These are phyloP conservation scores for Chytriomyces sp. DNA, from an alignment of 192 early-diverging fungal genomes.

Conservation along the genomic window DNA sequence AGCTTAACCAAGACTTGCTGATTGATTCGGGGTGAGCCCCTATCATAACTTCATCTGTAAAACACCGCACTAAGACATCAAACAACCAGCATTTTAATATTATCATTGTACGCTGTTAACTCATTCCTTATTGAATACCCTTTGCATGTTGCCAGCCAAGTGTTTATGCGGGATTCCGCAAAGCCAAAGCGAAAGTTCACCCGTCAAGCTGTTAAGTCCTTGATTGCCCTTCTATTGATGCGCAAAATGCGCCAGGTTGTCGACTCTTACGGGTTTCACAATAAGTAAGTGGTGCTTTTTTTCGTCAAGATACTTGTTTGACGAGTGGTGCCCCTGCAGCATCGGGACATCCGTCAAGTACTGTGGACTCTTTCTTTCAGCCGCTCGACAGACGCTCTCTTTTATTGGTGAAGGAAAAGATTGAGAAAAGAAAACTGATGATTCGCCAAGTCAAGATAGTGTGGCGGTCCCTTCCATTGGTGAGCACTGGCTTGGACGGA, in stretches of 20 bases:
- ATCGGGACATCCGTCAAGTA: too few relatives aligned
- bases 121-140: constrained; percentile 44
- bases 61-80: neutral
- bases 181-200: constrained; percentile 27
- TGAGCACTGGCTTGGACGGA: too few relatives aligned
- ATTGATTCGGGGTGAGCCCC: constrained; percentile 33
- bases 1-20: constrained; percentile 46
- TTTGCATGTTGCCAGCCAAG: constrained; percentile 24
- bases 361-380: too few relatives aligned
- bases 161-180: constrained; percentile 19
- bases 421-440: too few relatives aligned
- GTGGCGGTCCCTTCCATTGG: too few relatives aligned
- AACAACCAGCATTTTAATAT: constrained; percentile 31
- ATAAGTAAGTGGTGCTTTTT: constrained; percentile 31
- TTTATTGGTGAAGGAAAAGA: too few relatives aligned
- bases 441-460: too few relatives aligned
- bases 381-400: too few relatives aligned
- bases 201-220: constrained; percentile 33
- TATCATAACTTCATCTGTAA: neutral
- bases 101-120: constrained; percentile 42
- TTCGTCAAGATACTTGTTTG: too few relatives aligned
- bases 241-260: constrained; percentile 28
- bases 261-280: constrained; percentile 43
- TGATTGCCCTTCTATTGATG: constrained; percentile 31
- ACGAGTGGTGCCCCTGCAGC: too few relatives aligned